These are phyloP conservation scores for Tirmania nivea DNA, from an alignment of 495 filamentous ascomycete species.

Conservation along the genomic window DNA sequence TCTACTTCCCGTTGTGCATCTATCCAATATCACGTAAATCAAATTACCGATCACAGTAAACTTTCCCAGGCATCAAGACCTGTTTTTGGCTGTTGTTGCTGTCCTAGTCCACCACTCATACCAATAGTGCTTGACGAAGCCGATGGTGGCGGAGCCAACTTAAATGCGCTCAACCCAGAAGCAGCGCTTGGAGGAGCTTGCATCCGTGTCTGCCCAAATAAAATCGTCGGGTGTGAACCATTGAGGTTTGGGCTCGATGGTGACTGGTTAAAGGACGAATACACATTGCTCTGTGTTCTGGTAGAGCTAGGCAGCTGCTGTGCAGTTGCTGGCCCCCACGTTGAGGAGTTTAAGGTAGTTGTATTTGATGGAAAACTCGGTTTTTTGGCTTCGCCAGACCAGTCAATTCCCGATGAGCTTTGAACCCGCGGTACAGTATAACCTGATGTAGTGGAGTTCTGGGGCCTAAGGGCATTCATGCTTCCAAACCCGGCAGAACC, in stretches of 20 bases:
- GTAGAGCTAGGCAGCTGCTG: neutral
- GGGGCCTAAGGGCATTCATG: neutral
- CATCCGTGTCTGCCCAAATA: constrained; percentile 7
- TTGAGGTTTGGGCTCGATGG: neutral
- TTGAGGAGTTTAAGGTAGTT: neutral
- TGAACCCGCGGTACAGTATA: neutral
- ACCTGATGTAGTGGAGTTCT: neutral
- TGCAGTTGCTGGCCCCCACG: neutral
- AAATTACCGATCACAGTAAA: constrained; percentile 31
- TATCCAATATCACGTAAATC: no score
- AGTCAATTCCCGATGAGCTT: neutral
- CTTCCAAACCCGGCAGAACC: neutral
- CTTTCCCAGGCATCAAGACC: constrained; percentile 69
- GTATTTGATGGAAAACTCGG: neutral
- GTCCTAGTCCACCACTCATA: neutral
- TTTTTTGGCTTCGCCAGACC: neutral
- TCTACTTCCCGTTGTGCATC: no score
- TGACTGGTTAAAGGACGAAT: neutral
- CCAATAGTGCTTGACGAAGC: constrained; percentile 15
- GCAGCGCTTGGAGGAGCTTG: constrained; percentile 17
- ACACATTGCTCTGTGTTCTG: neutral
- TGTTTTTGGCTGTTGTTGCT: constrained; percentile 21
- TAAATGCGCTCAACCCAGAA: constrained; percentile 3
- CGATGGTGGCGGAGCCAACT: constrained; percentile 2
- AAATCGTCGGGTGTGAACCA: neutral